Evolutionary conservation across 176 grass and related monocot genomes (phyloP).

Genomic region (Poa annua): DNA sequence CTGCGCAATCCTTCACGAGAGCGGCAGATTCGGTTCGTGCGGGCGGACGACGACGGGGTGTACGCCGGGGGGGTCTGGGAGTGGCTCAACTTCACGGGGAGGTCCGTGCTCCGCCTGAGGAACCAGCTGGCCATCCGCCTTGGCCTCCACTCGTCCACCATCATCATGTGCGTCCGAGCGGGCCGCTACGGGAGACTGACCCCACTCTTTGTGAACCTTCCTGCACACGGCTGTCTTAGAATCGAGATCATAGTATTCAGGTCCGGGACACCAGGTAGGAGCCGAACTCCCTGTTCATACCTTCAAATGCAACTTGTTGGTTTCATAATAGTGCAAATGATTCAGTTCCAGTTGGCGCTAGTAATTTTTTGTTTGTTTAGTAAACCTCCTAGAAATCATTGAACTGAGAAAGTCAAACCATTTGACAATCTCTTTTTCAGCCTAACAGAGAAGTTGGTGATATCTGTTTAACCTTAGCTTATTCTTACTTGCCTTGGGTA

Average conservation of each 20-base stretch:
- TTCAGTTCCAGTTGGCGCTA: neutral
- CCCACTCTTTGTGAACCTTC: neutral
- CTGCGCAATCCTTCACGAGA: too few relatives aligned
- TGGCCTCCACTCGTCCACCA: neutral
- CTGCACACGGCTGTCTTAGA: too few relatives aligned
- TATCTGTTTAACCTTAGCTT: neutral
- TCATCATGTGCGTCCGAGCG: conserved; percentile 1
- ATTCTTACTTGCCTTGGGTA: neutral
- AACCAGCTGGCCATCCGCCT: neutral
- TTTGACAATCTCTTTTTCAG: neutral
- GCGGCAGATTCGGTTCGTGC: neutral
- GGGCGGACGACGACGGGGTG: neutral
- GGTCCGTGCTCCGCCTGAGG: neutral
- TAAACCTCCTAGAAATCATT: neutral
- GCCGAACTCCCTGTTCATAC: neutral
- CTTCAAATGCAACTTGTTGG: neutral
- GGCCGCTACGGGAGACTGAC: conserved; percentile 32
- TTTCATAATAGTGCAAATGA: neutral
- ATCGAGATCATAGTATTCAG: neutral
- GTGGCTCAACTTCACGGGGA: neutral
- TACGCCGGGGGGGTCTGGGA: neutral
- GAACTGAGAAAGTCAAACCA: neutral
- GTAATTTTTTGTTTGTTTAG: neutral
- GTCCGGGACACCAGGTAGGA: neutral
- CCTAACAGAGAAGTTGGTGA: neutral